Evolutionary conservation across 495 filamentous ascomycete species (phyloP).

Genomic region (Xylona heveae): DNA sequence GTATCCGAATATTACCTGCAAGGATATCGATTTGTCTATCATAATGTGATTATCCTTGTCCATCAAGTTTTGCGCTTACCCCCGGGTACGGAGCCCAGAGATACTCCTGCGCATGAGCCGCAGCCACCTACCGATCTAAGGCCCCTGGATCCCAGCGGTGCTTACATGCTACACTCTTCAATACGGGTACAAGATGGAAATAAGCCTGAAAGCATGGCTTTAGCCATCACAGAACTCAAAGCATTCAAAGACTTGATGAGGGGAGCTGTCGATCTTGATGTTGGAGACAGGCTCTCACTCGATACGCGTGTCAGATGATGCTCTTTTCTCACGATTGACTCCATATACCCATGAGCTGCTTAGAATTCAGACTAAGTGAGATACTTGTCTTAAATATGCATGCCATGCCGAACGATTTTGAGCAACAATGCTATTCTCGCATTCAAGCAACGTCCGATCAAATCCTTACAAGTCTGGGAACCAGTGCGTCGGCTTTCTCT

Average conservation of each 20-base stretch:
- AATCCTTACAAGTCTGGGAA: too few relatives aligned
- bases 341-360: too few relatives aligned
- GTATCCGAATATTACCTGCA: constrained; percentile 19
- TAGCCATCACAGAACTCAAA: constrained; percentile 34
- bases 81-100: constrained; percentile 19
- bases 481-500: too few relatives aligned
- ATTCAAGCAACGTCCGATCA: too few relatives aligned
- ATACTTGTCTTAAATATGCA: too few relatives aligned
- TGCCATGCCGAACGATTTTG: too few relatives aligned
- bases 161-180: constrained; percentile 19
- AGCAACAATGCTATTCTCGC: too few relatives aligned
- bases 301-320: constrained; percentile 36
- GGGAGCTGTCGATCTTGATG: constrained; percentile 39
- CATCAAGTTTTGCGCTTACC: constrained; percentile 15
- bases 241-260: constrained; percentile 38
- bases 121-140: constrained; percentile 14
- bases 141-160: constrained; percentile 14
- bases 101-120: constrained; percentile 10
- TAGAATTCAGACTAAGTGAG: too few relatives aligned
- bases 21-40: constrained; percentile 20
- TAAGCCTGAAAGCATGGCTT: constrained; percentile 21
- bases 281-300: constrained; percentile 38
- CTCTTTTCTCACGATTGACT: too few relatives aligned
- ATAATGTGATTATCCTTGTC: constrained; percentile 21
- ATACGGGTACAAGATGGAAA: constrained; percentile 18